Evolutionary conservation across 306 rosid genomes (phyloP), one percentile per base, ranked within the genome.

Genomic region (Lathyrus aphaca): DNA sequence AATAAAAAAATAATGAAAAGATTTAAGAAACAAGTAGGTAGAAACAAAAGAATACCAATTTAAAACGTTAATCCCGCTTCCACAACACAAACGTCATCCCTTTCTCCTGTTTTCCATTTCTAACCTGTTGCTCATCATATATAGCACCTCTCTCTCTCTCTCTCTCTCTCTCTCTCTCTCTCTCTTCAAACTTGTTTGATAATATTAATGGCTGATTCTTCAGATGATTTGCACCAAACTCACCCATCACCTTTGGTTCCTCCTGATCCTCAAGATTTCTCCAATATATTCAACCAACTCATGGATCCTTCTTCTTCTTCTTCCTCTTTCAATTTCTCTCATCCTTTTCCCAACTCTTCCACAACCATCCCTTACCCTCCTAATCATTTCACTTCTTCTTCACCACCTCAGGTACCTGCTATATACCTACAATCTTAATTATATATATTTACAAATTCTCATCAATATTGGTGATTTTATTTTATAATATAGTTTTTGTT

Each of bases 201-300:
- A n/a, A 46, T 8, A 15, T 9, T 12, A 39, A 65, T 65, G 73
- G 66, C 27, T 53, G 15, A 14, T 53, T 53, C 59, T 49, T 7
- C 62, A 7, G 39, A 56, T 13, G 32, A 58, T 35, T 8, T 61
- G 17, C 77, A 72, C 62, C 77, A 23, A 37, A 8, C 86, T 19
- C 69, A 48, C 61, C 62, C 19, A 61, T n/a, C 86, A 30, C 50
- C 85, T 42, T 77, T 71, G 15, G 65, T 53, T 19, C 71, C 81
- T 38, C 44, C 80, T 35, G 87, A 83, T 48, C 66, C 93, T 0
- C 87, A 88, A 73, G 93, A 86, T 1, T 80, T 91, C 49, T 85
- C 89, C 10, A 68, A 88, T 79, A 70, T 87, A 50, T 82, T 89
- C 25, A 83, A 82, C 77, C 93, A 85, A 14, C 84, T 86, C 40